A percentile compares a stretch with the other conserved stretches of the same genome.
phyloP scores from a whole-genome alignment of 2,329 filamentous ascomycete genomes.

The Aspergillus fischeri region DNA sequence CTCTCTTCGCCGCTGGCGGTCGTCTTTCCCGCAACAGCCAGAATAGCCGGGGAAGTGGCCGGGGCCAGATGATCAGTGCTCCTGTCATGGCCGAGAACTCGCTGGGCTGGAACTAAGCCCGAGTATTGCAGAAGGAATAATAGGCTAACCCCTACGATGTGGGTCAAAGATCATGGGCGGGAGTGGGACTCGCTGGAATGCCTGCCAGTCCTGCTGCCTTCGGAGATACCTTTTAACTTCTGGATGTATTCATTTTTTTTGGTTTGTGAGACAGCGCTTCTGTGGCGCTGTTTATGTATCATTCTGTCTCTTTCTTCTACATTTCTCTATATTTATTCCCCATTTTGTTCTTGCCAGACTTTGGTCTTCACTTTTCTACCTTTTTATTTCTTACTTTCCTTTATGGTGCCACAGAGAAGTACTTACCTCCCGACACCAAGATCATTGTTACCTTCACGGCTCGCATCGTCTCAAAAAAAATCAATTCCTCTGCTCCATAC shows the following conservation, averaged over 20 bases:
- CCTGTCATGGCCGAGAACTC: conserved; percentile 93
- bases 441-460: conserved; percentile 15
- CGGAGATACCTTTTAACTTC: conserved; percentile 20
- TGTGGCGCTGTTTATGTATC: conserved; percentile 12
- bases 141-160: conserved; percentile 15
- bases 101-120: conserved; percentile 80
- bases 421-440: conserved; percentile 8
- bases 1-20: conserved; percentile 43
- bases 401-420: conserved; percentile 15
- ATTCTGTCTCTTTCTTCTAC: conserved; percentile 13
- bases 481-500: conserved; percentile 12
- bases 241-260: conserved; percentile 19
- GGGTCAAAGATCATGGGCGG: conserved; percentile 14
- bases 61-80: conserved; percentile 74
- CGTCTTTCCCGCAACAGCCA: conserved; percentile 46
- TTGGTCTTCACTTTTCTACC: conserved; percentile 2
- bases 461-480: conserved; percentile 6
- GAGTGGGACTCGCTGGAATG: conserved; percentile 1
- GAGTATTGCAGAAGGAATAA: conserved; percentile 5
- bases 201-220: neutral
- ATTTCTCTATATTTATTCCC: conserved; percentile 31
- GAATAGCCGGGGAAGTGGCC: conserved; percentile 64
- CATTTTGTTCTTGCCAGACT: conserved; percentile 26
- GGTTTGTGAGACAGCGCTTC: conserved; percentile 1
- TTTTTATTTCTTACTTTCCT: conserved; percentile 17